A percentile compares a stretch with the other conserved stretches of the same genome.
Conservation (phyloP, 2,329 filamentous ascomycete species). For the Aspergillus cejpii region DNA sequence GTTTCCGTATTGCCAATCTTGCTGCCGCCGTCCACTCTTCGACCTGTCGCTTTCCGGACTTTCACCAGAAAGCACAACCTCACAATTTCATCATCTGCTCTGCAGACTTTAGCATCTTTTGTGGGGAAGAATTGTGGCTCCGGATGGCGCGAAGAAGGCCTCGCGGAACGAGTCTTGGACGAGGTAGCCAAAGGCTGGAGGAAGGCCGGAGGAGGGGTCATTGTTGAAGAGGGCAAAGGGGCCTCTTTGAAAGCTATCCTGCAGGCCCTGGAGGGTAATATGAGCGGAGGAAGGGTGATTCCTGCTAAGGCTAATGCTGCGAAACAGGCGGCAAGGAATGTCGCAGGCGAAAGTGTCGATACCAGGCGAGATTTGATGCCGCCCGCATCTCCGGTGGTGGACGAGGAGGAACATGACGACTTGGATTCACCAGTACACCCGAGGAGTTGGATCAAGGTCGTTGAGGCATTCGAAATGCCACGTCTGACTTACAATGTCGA, state of each 20-base stretch:
- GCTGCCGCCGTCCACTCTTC: slow-evolving; percentile 75
- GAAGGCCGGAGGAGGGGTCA: slow-evolving; percentile 76
- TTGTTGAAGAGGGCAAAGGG: slow-evolving; percentile 74
- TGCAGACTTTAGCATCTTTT: slow-evolving; percentile 79
- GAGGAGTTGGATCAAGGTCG: slow-evolving; percentile 73
- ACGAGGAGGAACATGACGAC: slow-evolving; percentile 51
- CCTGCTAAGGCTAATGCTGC: slow-evolving; percentile 43
- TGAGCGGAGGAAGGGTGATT: slow-evolving; percentile 65
- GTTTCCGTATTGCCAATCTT: slow-evolving; percentile 75
- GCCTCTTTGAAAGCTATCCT: slow-evolving; percentile 68
- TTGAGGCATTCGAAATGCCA: slow-evolving; percentile 81
- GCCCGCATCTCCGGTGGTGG: slow-evolving; percentile 33
- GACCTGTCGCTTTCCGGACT: slow-evolving; percentile 86
- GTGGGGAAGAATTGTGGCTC: slow-evolving; percentile 91
- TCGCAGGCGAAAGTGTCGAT: slow-evolving; percentile 45
- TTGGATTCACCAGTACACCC: slow-evolving; percentile 62
- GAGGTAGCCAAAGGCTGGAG: slow-evolving; percentile 92
- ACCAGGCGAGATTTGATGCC: slow-evolving; percentile 41
- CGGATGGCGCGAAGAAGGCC: slow-evolving; percentile 90
- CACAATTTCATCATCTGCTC: slow-evolving; percentile 77
- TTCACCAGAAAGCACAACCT: slow-evolving; percentile 98
- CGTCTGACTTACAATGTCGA: slow-evolving; percentile 42
- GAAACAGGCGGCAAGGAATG: slow-evolving; percentile 17
- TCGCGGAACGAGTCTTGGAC: slow-evolving; percentile 86
- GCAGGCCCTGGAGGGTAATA: slow-evolving; percentile 75